Evolutionary conservation across 495 filamentous ascomycete species (phyloP).

Genomic region (Sordaria brevicollis): DNA sequence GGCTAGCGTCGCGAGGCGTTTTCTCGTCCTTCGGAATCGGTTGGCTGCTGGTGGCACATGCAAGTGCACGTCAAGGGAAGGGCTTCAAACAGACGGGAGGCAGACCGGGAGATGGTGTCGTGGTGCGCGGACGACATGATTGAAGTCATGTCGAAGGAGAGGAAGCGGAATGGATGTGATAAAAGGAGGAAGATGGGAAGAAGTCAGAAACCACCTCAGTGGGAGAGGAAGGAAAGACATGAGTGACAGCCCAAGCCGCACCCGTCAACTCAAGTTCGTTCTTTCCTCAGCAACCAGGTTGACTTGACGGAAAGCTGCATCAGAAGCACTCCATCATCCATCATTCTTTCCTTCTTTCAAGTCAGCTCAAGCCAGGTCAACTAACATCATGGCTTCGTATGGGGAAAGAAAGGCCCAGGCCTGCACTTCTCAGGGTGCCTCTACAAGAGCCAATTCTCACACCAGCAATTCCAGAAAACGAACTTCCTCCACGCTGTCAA

Average conservation of each 20-base stretch:
- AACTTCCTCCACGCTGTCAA: background rate
- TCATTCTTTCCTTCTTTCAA: background rate
- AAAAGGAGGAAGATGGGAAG: background rate
- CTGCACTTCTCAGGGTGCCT: background rate
- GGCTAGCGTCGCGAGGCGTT: background rate
- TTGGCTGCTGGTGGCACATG: background rate
- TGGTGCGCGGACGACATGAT: background rate
- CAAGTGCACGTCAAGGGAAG: background rate
- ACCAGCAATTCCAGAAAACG: background rate
- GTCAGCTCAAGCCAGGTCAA: background rate
- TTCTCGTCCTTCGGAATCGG: background rate
- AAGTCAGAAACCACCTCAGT: background rate
- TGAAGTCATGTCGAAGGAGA: too few relatives aligned
- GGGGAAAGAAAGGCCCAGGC: background rate
- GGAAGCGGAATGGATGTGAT: background rate
- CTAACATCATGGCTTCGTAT: background rate
- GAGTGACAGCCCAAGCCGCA: background rate
- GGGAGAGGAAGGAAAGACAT: background rate
- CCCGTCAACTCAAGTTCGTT: background rate
- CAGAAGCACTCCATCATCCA: background rate
- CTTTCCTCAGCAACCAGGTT: background rate
- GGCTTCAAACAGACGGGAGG: background rate
- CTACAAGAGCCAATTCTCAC: background rate
- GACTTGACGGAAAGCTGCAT: too few relatives aligned
- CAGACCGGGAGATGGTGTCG: background rate